Percentiles rank a stretch among this genome's conserved stretches.
phyloP scores from a whole-genome alignment of 371 early-diverging fungal genomes.

The Cokeromyces recurvatus region DNA sequence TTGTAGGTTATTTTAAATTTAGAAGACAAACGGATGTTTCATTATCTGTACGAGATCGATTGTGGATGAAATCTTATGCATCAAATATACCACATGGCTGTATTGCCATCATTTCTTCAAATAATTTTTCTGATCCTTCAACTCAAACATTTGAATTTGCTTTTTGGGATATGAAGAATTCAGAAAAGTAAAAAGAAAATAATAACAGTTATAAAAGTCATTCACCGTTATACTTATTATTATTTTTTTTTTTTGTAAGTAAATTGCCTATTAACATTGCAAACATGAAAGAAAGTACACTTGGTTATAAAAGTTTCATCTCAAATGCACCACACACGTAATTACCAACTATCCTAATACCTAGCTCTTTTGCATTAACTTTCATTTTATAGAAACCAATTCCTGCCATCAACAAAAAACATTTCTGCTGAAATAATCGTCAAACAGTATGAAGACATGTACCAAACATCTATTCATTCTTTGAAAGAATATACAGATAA shows the following conservation, averaged over 20 bases:
- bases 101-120: constrained; percentile 12
- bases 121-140: constrained; percentile 4
- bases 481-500: constrained; percentile 1
- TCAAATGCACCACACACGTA: constrained; percentile 10
- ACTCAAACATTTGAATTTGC: constrained; percentile 18
- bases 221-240: too few species aligned
- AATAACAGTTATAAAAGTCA: background rate
- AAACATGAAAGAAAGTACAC: constrained; percentile 17
- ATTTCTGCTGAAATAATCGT: constrained; percentile 2
- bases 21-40: constrained; percentile 9
- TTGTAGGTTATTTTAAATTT: constrained; percentile 20
- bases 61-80: constrained; percentile 13
- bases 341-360: background rate
- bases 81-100: constrained; percentile 12
- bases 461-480: constrained; percentile 4
- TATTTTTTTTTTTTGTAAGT: too few species aligned
- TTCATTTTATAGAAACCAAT: background rate
- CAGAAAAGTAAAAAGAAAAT: background rate
- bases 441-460: constrained; percentile 10
- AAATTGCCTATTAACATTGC: constrained; percentile 12
- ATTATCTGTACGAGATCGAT: constrained; percentile 10
- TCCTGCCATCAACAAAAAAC: background rate
- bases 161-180: constrained; percentile 19
- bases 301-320: constrained; percentile 11
- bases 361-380: background rate